Evolutionary conservation across 2,329 filamentous ascomycete genomes (phyloP).

Genomic region (Xylariaceae sp.): DNA sequence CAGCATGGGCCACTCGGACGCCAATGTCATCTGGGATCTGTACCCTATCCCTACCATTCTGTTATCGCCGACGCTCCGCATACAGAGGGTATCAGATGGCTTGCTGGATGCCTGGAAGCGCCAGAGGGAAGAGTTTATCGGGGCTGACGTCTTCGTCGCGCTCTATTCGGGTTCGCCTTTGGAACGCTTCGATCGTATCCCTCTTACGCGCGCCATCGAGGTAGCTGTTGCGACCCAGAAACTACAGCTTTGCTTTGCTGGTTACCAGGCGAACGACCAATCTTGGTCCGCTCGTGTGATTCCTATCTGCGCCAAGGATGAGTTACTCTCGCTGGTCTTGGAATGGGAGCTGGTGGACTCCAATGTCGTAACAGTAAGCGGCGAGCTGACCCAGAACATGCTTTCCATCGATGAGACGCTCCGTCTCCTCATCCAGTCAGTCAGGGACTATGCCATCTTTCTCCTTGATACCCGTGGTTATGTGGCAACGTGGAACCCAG

Average conservation of each 20-base stretch:
- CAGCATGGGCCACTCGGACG: conserved; percentile 3
- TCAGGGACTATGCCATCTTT: conserved; percentile 22
- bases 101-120: conserved; percentile 14
- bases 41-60: conserved; percentile 15
- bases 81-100: conserved; percentile 14
- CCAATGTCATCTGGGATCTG: conserved; percentile 13
- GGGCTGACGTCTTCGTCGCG: conserved; percentile 7
- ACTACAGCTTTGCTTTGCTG: conserved; percentile 13
- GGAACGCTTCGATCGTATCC: conserved; percentile 18
- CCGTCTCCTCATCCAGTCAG: conserved; percentile 10
- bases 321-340: conserved; percentile 9
- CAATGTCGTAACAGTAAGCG: neutral
- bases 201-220: conserved; percentile 14
- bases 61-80: conserved; percentile 2
- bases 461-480: conserved; percentile 16
- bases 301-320: conserved; percentile 6
- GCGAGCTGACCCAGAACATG: conserved; percentile 13
- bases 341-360: conserved; percentile 7
- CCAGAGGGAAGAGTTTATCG: conserved; percentile 9
- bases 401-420: conserved; percentile 16
- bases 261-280: neutral
- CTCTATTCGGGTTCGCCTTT: conserved; percentile 5
- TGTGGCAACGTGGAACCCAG: conserved; percentile 17
- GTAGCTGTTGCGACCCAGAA: conserved; percentile 6
- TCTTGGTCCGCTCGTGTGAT: conserved; percentile 15